These are phyloP conservation scores for Carallia pectinifolia DNA, from an alignment of 345 rosid species.

Conservation along the genomic window DNA sequence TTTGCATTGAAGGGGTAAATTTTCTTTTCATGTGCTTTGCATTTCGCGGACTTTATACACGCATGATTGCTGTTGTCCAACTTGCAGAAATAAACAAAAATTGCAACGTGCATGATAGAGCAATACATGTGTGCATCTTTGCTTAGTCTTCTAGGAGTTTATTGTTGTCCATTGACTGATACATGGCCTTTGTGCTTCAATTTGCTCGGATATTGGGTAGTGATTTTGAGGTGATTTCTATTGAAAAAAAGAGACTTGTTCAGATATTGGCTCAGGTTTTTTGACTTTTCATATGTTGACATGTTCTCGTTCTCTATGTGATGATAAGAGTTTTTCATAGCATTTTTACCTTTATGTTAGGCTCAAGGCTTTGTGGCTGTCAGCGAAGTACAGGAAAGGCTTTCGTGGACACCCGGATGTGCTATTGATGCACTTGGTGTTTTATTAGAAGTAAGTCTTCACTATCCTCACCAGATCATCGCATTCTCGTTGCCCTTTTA, in stretches of 20 bases:
- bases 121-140: too few relatives aligned
- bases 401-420: slow-evolving; percentile 83
- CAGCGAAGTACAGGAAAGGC: slow-evolving; percentile 69
- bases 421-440: slow-evolving; percentile 76
- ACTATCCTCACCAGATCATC: not conserved
- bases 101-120: too few relatives aligned
- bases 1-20: too few relatives aligned
- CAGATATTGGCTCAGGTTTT: slow-evolving; percentile 61
- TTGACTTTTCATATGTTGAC: not conserved
- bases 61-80: too few relatives aligned
- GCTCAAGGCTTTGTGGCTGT: slow-evolving; percentile 86
- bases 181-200: slow-evolving; percentile 30
- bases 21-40: too few relatives aligned
- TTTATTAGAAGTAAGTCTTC: slow-evolving; percentile 57
- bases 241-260: too few relatives aligned
- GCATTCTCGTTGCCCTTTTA: not conserved
- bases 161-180: not conserved
- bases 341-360: slow-evolving; percentile 31
- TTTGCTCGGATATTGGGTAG: too few relatives aligned
- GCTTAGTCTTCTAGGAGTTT: not conserved
- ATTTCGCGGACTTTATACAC: too few relatives aligned
- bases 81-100: too few relatives aligned
- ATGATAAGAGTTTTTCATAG: not conserved
- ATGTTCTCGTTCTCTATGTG: not conserved
- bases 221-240: too few relatives aligned